Evolutionary conservation across 2,329 filamentous ascomycete species (phyloP), one percentile per base, ranked within the genome.

Genomic region (Hymenoscyphus linearis): DNA sequence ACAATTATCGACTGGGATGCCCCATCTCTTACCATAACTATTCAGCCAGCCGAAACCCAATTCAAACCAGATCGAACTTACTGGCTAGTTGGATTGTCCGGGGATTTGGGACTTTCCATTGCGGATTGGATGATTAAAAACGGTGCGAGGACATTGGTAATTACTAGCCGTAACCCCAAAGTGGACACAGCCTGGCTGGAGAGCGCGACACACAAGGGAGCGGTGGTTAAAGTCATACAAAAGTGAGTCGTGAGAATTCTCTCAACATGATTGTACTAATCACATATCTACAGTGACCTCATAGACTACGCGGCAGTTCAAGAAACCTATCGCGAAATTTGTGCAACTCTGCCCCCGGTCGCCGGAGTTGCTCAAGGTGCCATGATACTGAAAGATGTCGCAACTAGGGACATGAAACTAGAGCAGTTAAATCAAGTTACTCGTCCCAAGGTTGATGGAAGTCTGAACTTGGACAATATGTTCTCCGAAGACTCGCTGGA

Each of bases 271-370:
- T n/a, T n/a, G n/a, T n/a, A n/a, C n/a, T n/a, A n/a, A n/a, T n/a
- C n/a, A n/a, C n/a, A n/a, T n/a, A n/a, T n/a, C n/a, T 54, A n/a
- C 14, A n/a, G 36, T 63, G 89, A 90, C 0, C 88, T 96, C 13
- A 83, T 82, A 64, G 82, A 84, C 50, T n/a, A n/a, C n/a, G n/a
- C n/a, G n/a, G n/a, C n/a, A n/a, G n/a, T n/a, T n/a, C n/a, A n/a
- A n/a, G n/a, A n/a, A n/a, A n/a, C n/a, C n/a, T n/a, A n/a, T n/a
- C n/a, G n/a, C n/a, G n/a, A n/a, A n/a, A n/a, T n/a, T n/a, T n/a
- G n/a, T n/a, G n/a, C n/a, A n/a, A 5, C 69, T 77, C 31, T 68
- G 77, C 60, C 58, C 25, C 4, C 72, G 0, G 73, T 81, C 6
- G 25, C 14, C 12, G 53, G 53, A 9, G 53, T 80, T 1, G 71